A percentile compares a stretch with the other conserved stretches of the same genome.
phyloP scores from a whole-genome alignment of 768 basidiomycete species.

The Pulveroboletus ravenelii region DNA sequence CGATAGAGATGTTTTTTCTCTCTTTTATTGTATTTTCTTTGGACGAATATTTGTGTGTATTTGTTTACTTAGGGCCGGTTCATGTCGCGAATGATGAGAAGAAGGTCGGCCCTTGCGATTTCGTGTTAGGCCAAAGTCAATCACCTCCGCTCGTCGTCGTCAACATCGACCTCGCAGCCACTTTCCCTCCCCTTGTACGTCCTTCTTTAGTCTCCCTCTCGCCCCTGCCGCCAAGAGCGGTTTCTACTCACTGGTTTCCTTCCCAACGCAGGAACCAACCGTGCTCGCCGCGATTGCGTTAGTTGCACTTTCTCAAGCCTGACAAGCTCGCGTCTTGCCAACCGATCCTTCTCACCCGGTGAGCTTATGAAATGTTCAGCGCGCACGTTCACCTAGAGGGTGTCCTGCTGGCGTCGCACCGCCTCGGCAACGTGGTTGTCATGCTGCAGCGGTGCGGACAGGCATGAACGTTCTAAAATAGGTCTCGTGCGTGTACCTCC shows the following conservation, averaged over 20 bases:
- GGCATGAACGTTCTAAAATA: slow-evolving; percentile 18
- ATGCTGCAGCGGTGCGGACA: slow-evolving; percentile 21
- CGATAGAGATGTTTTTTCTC: background rate
- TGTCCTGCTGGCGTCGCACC: slow-evolving; percentile 17
- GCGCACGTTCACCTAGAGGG: slow-evolving; percentile 5
- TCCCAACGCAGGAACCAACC: slow-evolving; percentile 21
- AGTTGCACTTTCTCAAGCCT: slow-evolving; percentile 17
- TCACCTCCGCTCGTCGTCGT: slow-evolving; percentile 28
- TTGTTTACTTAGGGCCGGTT: slow-evolving; percentile 34
- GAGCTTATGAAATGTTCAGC: slow-evolving; percentile 9
- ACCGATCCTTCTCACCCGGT: slow-evolving; percentile 17
- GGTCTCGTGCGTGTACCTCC: slow-evolving; percentile 20
- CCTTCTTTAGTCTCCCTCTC: background rate
- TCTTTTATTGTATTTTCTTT: background rate
- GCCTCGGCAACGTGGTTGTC: slow-evolving; percentile 29
- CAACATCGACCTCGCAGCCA: slow-evolving; percentile 23
- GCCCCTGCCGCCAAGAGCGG: background rate
- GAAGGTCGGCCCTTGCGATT: slow-evolving; percentile 18
- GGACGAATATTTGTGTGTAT: slow-evolving; percentile 23
- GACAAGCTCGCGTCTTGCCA: slow-evolving; percentile 19
- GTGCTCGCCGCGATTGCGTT: slow-evolving; percentile 27
- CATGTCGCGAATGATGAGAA: slow-evolving; percentile 19
- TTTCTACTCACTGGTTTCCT: slow-evolving; percentile 20
- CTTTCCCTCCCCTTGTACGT: slow-evolving; percentile 18
- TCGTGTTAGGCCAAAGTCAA: slow-evolving; percentile 26